Evolutionary conservation across 805 yeast genomes (phyloP).

Genomic region (Nakazawaea siamensis): DNA sequence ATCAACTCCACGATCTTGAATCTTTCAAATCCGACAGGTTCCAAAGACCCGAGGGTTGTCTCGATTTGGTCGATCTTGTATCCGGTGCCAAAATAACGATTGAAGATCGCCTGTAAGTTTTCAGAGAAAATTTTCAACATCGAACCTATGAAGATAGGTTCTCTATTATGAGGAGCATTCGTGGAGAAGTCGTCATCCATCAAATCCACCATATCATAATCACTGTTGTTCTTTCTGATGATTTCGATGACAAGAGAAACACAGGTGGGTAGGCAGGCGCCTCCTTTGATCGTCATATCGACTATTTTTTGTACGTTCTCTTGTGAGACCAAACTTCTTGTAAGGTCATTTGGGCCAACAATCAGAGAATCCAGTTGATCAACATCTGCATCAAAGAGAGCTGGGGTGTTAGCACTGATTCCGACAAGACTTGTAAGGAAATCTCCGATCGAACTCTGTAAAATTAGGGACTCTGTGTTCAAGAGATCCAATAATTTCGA

Average conservation of each 20-base stretch:
- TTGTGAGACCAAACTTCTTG: conserved; percentile 79
- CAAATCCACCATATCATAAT: conserved; percentile 60
- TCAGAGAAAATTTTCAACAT: conserved; percentile 69
- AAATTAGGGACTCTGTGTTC: conserved; percentile 18
- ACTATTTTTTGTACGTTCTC: conserved; percentile 59
- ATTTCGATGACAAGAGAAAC: conserved; percentile 91
- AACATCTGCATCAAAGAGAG: conserved; percentile 19
- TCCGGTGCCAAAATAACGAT: conserved; percentile 20
- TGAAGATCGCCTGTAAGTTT: conserved; percentile 22
- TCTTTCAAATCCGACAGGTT: conserved; percentile 82
- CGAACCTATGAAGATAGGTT: conserved; percentile 86
- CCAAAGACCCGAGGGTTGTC: conserved; percentile 51
- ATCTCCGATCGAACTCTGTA: conserved; percentile 35
- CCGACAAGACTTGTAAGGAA: conserved; percentile 84
- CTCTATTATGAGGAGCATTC: conserved; percentile 79
- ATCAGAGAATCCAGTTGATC: conserved; percentile 37
- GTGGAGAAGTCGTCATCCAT: conserved; percentile 13
- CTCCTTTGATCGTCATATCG: conserved; percentile 66
- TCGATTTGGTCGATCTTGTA: conserved; percentile 21
- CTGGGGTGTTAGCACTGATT: conserved; percentile 28
- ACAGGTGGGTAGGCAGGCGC: conserved; percentile 85
- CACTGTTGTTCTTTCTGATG: conserved; percentile 90
- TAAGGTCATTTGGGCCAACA: conserved; percentile 91
- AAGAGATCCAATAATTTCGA: conserved; percentile 61
- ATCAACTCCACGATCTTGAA: conserved; percentile 85